Percentiles rank a stretch among this genome's conserved stretches.
Conservation (phyloP, 768 basidiomycete genomes). For the Sporobolomyces pararoseus region DNA sequence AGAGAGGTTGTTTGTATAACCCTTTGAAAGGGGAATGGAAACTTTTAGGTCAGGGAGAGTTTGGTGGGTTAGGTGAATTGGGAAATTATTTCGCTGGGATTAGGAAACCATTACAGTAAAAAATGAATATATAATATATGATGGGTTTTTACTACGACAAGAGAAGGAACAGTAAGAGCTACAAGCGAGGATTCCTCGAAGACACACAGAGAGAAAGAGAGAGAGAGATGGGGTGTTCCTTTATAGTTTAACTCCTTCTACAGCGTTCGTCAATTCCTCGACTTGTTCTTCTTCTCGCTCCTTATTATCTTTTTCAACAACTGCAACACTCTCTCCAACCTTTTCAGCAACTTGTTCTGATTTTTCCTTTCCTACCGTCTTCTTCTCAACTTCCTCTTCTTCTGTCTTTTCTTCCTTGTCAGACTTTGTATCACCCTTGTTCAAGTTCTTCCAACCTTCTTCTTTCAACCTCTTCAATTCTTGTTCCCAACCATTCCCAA, state of each 20-base stretch:
- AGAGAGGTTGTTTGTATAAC: conserved; percentile 36
- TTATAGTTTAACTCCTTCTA: conserved; percentile 8
- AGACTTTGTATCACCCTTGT: neutral
- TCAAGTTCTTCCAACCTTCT: conserved; percentile 11
- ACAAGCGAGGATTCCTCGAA: neutral
- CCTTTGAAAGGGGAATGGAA: conserved; percentile 31
- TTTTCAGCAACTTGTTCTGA: too few species aligned
- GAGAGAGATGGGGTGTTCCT: conserved; percentile 1
- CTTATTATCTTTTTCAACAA: too few species aligned
- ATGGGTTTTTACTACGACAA: too few species aligned
- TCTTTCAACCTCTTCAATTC: conserved; percentile 11
- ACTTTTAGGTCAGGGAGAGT: conserved; percentile 19
- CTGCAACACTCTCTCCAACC: too few species aligned
- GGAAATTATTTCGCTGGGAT: conserved; percentile 39
- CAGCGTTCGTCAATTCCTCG: conserved; percentile 13
- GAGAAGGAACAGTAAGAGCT: too few species aligned
- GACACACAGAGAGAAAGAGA: too few species aligned
- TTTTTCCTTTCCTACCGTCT: neutral
- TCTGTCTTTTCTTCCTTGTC: neutral
- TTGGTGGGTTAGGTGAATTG: conserved; percentile 24
- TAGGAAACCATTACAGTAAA: conserved; percentile 22
- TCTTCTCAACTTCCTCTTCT: neutral
- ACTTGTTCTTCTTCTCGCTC: neutral
- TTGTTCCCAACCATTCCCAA: conserved; percentile 19
- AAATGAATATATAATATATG: too few species aligned